Evolutionary conservation across 768 basidiomycete genomes (phyloP), one percentile per base, ranked within the genome.

Genomic region (Termitomyces bulborhizus): DNA sequence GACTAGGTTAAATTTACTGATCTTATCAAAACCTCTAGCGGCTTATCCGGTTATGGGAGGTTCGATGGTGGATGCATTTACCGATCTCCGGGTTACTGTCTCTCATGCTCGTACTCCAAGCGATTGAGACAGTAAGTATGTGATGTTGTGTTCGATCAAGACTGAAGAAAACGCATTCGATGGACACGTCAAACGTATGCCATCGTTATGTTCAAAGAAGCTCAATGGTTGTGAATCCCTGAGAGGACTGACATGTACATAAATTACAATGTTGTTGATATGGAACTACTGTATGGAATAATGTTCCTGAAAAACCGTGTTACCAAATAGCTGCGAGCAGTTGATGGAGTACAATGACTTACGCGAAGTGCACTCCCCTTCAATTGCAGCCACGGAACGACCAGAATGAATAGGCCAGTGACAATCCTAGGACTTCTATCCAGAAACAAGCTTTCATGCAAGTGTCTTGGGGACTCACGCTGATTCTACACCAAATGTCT

Each of bases 401-500:
- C 67, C 34, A 83, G 65, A 24, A 83, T 26, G 69, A 82, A 83
- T 6, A 82, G 59, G 0, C 68, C 81, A 0, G 72, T 69, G 11
- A 80, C 81, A 53, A 83, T 76, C 3, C 79, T 79, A 43, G 15
- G 34, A 12, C 37, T 42, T 34, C 32, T 11, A 27, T 34, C 27
- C 42, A 53, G 57, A 41, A 45, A 12, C 15, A 16, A 13, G 9
- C 55, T 46, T 15, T 36, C n/a, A 37, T 2, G 6, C 18, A 18
- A 27, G 5, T 36, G 44, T 26, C 2, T 15, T 29, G 26, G 31
- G 15, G 21, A 73, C 80, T 65, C 64, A 80, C 73, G 84, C 84
- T 34, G 83, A 79, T 66, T 86, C 85, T 43, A 74, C 73, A 6
- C 84, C 84, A 61, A 84, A 80, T 5, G 81, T 79, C 56, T 85